These are phyloP conservation scores for Candida easanensis DNA, from an alignment of 805 yeast species.

Conservation along the genomic window DNA sequence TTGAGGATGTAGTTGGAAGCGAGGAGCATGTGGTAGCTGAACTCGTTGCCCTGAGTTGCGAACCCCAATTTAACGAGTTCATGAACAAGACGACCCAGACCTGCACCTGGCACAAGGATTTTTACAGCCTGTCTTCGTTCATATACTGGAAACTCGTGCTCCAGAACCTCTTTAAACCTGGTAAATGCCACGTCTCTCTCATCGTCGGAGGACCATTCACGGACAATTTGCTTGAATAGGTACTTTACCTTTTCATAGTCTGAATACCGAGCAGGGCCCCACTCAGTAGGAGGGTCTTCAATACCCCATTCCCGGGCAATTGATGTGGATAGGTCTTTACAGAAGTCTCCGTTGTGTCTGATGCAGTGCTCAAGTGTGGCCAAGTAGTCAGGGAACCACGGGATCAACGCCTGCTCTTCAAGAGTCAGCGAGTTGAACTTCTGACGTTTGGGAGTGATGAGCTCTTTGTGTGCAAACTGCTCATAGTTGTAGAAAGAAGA, in stretches of 20 bases:
- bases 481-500: constrained; percentile 32
- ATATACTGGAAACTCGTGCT: constrained; percentile 37
- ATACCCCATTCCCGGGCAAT: constrained; percentile 54
- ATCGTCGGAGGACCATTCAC: constrained; percentile 62
- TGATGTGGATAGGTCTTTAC: constrained; percentile 38
- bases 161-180: constrained; percentile 31
- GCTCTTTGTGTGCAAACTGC: constrained; percentile 31
- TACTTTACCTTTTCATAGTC: constrained; percentile 60
- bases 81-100: constrained; percentile 55
- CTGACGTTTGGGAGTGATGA: constrained; percentile 31
- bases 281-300: constrained; percentile 32
- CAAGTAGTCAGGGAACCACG: constrained; percentile 49
- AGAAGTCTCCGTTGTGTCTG: constrained; percentile 42
- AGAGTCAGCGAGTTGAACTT: constrained; percentile 36
- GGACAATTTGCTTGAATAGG: constrained; percentile 50
- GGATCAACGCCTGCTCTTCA: constrained; percentile 41
- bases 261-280: constrained; percentile 38
- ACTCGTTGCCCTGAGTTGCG: constrained; percentile 65
- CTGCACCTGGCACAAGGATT: constrained; percentile 62
- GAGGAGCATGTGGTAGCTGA: constrained; percentile 61
- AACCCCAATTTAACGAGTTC: constrained; percentile 56
- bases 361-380: constrained; percentile 41
- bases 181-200: constrained; percentile 44
- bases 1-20: constrained; percentile 55
- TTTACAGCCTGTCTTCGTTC: constrained; percentile 36